phyloP scores from a whole-genome alignment of 2,329 filamentous ascomycete genomes.

The Arachnomyces sp. region DNA sequence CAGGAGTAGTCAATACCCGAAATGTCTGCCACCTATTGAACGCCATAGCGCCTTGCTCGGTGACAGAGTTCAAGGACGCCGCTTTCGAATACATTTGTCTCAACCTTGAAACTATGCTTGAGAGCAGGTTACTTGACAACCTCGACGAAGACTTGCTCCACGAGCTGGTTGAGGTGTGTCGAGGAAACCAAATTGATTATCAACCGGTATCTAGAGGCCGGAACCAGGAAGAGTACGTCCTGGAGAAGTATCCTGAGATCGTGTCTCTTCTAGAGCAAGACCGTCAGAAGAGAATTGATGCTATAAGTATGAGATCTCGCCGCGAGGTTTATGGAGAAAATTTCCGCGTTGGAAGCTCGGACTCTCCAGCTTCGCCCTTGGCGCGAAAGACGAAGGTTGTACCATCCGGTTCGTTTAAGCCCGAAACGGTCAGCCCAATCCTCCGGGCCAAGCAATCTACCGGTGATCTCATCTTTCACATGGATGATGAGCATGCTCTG shows the following conservation, averaged over 20 bases:
- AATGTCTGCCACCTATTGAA: slow-evolving; percentile 84
- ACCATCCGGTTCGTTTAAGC: slow-evolving; percentile 36
- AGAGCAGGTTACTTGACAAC: slow-evolving; percentile 79
- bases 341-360: slow-evolving; percentile 54
- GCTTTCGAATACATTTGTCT: slow-evolving; percentile 86
- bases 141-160: slow-evolving; percentile 75
- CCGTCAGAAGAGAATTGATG: slow-evolving; percentile 61
- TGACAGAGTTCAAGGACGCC: slow-evolving; percentile 78
- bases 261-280: slow-evolving; percentile 30
- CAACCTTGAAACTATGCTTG: slow-evolving; percentile 84
- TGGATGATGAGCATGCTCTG: slow-evolving; percentile 68
- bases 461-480: slow-evolving; percentile 81
- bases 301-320: slow-evolving; percentile 61
- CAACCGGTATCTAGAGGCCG: slow-evolving; percentile 72
- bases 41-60: slow-evolving; percentile 73
- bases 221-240: slow-evolving; percentile 51
- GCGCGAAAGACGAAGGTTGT: slow-evolving; percentile 34
- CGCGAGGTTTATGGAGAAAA: slow-evolving; percentile 60
- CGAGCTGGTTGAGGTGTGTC: slow-evolving; percentile 73
- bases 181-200: slow-evolving; percentile 70
- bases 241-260: slow-evolving; percentile 42
- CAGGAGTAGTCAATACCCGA: slow-evolving; percentile 58
- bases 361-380: slow-evolving; percentile 45
- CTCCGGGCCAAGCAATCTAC: slow-evolving; percentile 62
- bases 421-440: slow-evolving; percentile 54